These are phyloP conservation scores for Globisporangium cystogenes DNA, from an alignment of 352 stramenopile genomes.

Conservation along the genomic window DNA sequence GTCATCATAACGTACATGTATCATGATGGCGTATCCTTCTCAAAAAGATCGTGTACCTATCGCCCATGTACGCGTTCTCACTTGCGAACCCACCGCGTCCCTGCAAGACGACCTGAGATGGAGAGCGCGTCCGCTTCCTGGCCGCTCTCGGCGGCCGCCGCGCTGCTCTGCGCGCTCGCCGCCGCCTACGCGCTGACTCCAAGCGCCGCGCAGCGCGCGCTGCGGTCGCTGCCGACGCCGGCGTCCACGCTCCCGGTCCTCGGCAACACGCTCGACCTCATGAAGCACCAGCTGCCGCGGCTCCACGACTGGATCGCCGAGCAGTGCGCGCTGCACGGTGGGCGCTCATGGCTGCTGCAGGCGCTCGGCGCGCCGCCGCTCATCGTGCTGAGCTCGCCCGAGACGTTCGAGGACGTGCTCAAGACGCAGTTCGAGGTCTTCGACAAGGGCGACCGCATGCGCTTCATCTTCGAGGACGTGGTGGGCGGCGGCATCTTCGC, in stretches of 20 bases:
- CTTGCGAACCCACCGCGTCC: too few species aligned
- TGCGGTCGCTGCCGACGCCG: constrained; percentile 7
- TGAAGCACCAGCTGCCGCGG: constrained; percentile 2
- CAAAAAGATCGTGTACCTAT: too few species aligned
- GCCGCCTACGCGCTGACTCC: neutral
- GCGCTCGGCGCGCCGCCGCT: constrained; percentile 14
- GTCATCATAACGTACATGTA: too few species aligned
- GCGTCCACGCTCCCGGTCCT: constrained; percentile 15
- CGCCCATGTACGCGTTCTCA: too few species aligned
- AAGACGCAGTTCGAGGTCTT: constrained; percentile 33
- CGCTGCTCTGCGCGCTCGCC: neutral
- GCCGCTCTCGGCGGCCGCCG: neutral
- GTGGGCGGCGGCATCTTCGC: constrained; percentile 20
- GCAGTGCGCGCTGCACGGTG: neutral
- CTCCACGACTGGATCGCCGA: constrained; percentile 14
- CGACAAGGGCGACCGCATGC: constrained; percentile 22
- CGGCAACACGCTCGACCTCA: constrained; percentile 18
- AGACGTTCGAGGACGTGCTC: constrained; percentile 26
- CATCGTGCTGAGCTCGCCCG: constrained; percentile 16
- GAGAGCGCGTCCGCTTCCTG: neutral
- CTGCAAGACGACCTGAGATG: neutral
- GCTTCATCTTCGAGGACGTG: constrained; percentile 15
- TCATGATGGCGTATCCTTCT: too few species aligned
- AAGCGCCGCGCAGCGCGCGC: neutral
- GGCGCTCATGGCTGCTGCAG: constrained; percentile 16